Percentiles rank a stretch among this genome's conserved stretches.
Conservation (phyloP, 768 basidiomycete genomes). For the Kondoa subrosea region DNA sequence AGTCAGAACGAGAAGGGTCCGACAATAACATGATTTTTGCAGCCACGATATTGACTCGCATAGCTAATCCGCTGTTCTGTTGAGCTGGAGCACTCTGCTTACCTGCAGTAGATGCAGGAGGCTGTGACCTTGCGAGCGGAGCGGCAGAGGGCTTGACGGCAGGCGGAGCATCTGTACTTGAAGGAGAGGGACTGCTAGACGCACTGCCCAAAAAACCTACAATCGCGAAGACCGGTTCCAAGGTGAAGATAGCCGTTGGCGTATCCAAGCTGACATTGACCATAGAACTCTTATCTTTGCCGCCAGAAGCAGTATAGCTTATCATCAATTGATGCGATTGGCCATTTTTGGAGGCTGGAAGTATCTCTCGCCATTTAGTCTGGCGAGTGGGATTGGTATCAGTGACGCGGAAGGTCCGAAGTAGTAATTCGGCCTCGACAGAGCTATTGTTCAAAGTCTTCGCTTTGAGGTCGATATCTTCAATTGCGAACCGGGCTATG, state of each 20-base stretch:
- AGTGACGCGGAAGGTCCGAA: conserved; percentile 81
- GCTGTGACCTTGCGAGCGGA: too few relatives aligned
- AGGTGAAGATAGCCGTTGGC: conserved; percentile 75
- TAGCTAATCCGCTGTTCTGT: conserved; percentile 34
- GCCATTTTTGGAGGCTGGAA: conserved; percentile 73
- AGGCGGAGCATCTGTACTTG: too few relatives aligned
- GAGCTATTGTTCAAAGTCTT: conserved; percentile 69
- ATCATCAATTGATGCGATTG: conserved; percentile 80
- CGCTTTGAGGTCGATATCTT: conserved; percentile 56
- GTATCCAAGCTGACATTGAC: conserved; percentile 78
- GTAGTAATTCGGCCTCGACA: conserved; percentile 66
- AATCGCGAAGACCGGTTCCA: conserved; percentile 80
- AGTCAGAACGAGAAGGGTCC: conserved; percentile 55
- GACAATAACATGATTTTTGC: conserved; percentile 77
- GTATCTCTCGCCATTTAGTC: conserved; percentile 81
- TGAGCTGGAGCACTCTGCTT: conserved; percentile 14
- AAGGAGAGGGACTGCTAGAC: too few relatives aligned
- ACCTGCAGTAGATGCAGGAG: too few relatives aligned
- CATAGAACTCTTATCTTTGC: conserved; percentile 43
- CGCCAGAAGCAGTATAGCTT: conserved; percentile 62
- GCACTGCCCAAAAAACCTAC: conserved; percentile 62
- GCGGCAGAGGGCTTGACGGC: too few relatives aligned
- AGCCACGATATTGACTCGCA: conserved; percentile 75
- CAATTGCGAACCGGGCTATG: conserved; percentile 69
- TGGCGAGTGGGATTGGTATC: conserved; percentile 59